A percentile compares a stretch with the other conserved stretches of the same genome.
These are phyloP conservation scores for Mycena chlorophos DNA, from an alignment of 768 basidiomycete genomes.

Conservation along the genomic window DNA sequence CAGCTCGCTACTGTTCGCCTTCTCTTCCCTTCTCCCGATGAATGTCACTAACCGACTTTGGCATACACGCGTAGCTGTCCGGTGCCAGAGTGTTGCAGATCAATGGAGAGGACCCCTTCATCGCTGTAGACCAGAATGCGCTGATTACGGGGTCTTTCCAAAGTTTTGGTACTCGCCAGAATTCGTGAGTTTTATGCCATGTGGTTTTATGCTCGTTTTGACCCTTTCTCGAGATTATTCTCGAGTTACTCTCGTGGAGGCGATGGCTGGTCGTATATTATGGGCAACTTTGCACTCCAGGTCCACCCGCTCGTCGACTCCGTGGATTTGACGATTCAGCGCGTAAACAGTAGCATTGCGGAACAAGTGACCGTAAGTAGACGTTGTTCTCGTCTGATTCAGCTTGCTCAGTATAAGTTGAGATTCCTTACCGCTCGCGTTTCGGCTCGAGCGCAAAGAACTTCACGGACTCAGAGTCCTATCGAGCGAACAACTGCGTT, in stretches of 20 bases:
- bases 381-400: neutral
- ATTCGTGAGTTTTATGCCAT: slow-evolving; percentile 34
- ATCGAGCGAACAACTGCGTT: slow-evolving; percentile 53
- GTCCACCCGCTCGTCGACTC: slow-evolving; percentile 52
- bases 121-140: slow-evolving; percentile 53
- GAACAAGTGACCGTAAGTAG: slow-evolving; percentile 49
- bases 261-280: slow-evolving; percentile 41
- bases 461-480: slow-evolving; percentile 52
- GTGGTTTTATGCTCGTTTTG: neutral
- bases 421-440: slow-evolving; percentile 62
- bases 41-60: neutral
- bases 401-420: neutral
- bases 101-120: slow-evolving; percentile 50
- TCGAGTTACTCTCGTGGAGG: slow-evolving; percentile 42
- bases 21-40: too few species aligned
- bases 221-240: slow-evolving; percentile 39
- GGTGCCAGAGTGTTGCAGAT: slow-evolving; percentile 58
- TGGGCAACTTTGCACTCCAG: slow-evolving; percentile 59
- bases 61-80: slow-evolving; percentile 31
- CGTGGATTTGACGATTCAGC: slow-evolving; percentile 49
- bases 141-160: slow-evolving; percentile 53
- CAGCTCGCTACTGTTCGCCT: slow-evolving; percentile 43
- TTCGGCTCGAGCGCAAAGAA: slow-evolving; percentile 44
- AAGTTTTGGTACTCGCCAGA: slow-evolving; percentile 51
- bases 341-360: slow-evolving; percentile 35